A percentile compares a stretch with the other conserved stretches of the same genome.
phyloP scores from a whole-genome alignment of 805 yeast genomes.

The Lipomyces oligophaga region DNA sequence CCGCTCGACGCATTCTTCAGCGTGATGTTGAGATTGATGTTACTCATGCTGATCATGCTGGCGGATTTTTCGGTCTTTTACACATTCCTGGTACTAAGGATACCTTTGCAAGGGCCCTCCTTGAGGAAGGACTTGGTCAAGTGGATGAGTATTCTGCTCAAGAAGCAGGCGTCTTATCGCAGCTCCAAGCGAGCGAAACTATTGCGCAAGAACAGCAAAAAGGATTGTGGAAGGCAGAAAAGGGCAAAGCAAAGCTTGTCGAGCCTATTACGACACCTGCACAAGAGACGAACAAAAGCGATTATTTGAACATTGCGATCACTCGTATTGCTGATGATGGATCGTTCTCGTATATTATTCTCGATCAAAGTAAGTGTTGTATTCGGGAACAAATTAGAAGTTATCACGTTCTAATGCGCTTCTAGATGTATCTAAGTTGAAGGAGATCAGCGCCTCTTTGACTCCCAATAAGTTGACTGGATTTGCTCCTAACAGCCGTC shows the following conservation, averaged over 20 bases:
- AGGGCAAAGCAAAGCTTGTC: conserved; percentile 38
- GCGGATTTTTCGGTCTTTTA: conserved; percentile 74
- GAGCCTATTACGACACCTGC: conserved; percentile 24
- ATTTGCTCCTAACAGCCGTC: conserved; percentile 5
- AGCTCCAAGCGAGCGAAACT: conserved; percentile 59
- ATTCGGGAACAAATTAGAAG: neutral
- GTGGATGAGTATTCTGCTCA: conserved; percentile 65
- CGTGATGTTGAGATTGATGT: conserved; percentile 70
- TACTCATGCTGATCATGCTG: conserved; percentile 67
- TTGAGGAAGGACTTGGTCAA: conserved; percentile 60
- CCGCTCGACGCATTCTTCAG: conserved; percentile 57
- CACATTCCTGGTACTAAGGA: conserved; percentile 43
- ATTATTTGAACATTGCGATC: conserved; percentile 39
- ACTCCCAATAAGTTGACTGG: conserved; percentile 7
- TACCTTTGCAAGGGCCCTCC: conserved; percentile 48
- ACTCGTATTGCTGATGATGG: conserved; percentile 36
- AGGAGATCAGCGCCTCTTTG: conserved; percentile 9
- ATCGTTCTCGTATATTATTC: conserved; percentile 20
- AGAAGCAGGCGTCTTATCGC: conserved; percentile 49
- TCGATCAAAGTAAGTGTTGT: conserved; percentile 12
- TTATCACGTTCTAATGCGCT: neutral
- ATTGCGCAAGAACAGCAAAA: conserved; percentile 51
- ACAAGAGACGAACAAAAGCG: conserved; percentile 15
- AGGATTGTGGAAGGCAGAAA: conserved; percentile 69
- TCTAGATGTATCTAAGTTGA: conserved; percentile 9